phyloP scores from a whole-genome alignment of 169 alveolate species.

The Plasmodium sp. region DNA sequence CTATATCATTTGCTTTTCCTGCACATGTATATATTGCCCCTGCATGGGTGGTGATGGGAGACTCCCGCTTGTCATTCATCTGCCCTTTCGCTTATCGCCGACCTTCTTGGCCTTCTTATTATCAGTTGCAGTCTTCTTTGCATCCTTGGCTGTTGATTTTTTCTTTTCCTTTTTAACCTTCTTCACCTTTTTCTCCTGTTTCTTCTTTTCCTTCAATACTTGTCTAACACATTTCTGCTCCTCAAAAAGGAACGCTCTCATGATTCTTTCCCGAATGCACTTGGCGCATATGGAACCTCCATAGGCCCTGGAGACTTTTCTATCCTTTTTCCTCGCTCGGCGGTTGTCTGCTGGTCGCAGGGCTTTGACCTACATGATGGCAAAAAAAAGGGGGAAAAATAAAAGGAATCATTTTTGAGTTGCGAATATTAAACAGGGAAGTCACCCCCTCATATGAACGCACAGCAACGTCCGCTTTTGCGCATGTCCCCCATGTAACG shows the following conservation, averaged over 20 bases:
- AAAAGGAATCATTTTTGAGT: not conserved
- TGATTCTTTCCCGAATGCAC: constrained; percentile 90
- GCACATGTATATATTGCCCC: not conserved
- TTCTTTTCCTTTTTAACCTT: constrained; percentile 67
- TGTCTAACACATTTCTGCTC: constrained; percentile 91
- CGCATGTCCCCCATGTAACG: no score
- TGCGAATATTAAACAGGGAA: not conserved
- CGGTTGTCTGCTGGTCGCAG: constrained; percentile 85
- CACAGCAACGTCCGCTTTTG: no score
- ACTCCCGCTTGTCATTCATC: not conserved
- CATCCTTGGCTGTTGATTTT: constrained; percentile 40
- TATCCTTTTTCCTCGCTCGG: constrained; percentile 81
- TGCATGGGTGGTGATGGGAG: not conserved
- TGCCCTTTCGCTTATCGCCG: constrained; percentile 55
- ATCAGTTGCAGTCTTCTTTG: constrained; percentile 13
- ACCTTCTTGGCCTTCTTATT: constrained; percentile 27
- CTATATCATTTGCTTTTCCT: constrained; percentile 18
- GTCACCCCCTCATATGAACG: no score
- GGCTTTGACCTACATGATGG: constrained; percentile 74
- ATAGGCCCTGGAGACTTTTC: constrained; percentile 93
- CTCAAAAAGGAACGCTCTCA: constrained; percentile 93
- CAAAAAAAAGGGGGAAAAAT: not conserved
- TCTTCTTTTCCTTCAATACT: constrained; percentile 83
- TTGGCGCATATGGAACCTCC: constrained; percentile 91
- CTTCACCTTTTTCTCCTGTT: constrained; percentile 75